These are phyloP conservation scores for Russula dissimulans DNA, from an alignment of 768 basidiomycete genomes.

Conservation along the genomic window DNA sequence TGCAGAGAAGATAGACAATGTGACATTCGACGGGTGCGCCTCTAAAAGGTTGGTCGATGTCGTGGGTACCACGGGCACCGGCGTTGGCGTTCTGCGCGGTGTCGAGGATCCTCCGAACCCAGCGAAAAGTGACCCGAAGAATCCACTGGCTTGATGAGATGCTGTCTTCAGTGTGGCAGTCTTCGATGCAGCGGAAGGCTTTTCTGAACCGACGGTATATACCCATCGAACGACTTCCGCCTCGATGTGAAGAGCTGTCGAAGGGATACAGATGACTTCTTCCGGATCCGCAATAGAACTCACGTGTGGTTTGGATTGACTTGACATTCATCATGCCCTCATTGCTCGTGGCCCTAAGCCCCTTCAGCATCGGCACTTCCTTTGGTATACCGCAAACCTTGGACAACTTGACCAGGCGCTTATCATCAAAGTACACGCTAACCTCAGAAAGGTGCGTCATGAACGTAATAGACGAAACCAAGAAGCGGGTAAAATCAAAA, in stretches of 20 bases:
- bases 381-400: constrained; percentile 52
- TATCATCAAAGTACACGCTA: constrained; percentile 74
- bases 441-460: constrained; percentile 73
- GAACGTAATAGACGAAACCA: constrained; percentile 88
- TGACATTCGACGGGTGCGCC: constrained; percentile 45
- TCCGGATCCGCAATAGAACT: constrained; percentile 22
- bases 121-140: constrained; percentile 35
- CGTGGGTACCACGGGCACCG: constrained; percentile 26
- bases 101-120: constrained; percentile 25
- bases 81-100: constrained; percentile 27
- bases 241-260: constrained; percentile 61
- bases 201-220: constrained; percentile 57
- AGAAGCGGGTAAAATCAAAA: constrained; percentile 84
- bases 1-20: constrained; percentile 57
- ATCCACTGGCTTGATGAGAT: constrained; percentile 24
- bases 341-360: constrained; percentile 46
- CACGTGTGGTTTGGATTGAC: constrained; percentile 55
- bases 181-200: constrained; percentile 30
- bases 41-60: constrained; percentile 24
- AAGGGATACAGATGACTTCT: constrained; percentile 1
- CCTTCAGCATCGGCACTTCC: constrained; percentile 43
- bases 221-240: constrained; percentile 75
- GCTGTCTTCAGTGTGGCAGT: background rate
- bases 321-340: constrained; percentile 60
- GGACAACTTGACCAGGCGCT: constrained; percentile 54